Evolutionary conservation across 495 filamentous ascomycete species (phyloP), one percentile per base, ranked within the genome.

Genomic region (Barbatosphaeria neglecta): DNA sequence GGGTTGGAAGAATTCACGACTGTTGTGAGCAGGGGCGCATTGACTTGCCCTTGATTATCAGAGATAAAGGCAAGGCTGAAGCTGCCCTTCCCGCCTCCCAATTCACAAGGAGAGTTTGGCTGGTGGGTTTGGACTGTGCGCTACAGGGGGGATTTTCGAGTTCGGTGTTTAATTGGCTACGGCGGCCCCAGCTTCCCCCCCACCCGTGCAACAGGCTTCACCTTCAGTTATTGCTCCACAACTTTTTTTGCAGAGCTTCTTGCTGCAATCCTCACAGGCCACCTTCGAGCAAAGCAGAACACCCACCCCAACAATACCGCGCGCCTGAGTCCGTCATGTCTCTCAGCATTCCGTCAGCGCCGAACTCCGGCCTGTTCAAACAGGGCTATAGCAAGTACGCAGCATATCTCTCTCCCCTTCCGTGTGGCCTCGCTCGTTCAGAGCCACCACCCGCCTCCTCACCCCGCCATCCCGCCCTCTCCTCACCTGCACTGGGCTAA

Each of bases 311-410:
- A 37, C 48, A 53, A 54, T 39, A 37, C 31, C 45, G 43, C 16
- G 48, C 41, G 25, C 41, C 23, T 16, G n/a, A 50, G 37, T 23
- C 46, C 56, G 77, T 55, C 57, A 98, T 98, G 92, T 97, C 92
- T 59, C 79, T 98, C 58, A 84, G 90, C 61, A 87, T 97, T 55
- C 92, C 92, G 39, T 83, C 75, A 60, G 93, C 92, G 53, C 92
- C 93, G 43, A 92, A 94, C 62, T 80, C 82, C 56, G 83, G 84
- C 60, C 78, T 99, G 19, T 99, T 99, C 78, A 97, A 97, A 70
- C 73, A 81, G 62, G 92, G 92, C 52, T 99, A 99, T 66, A 87
- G 95, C 64, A 93, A 82, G 92, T 97, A 78, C 60, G 77, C 61
- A 35, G n/a, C n/a, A n/a, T n/a, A n/a, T n/a, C n/a, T n/a, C n/a